A percentile compares a stretch with the other conserved stretches of the same genome.
Evolutionary conservation across 1,284 basidiomycete species (phyloP).

Genomic region (Trametes pubescens): DNA sequence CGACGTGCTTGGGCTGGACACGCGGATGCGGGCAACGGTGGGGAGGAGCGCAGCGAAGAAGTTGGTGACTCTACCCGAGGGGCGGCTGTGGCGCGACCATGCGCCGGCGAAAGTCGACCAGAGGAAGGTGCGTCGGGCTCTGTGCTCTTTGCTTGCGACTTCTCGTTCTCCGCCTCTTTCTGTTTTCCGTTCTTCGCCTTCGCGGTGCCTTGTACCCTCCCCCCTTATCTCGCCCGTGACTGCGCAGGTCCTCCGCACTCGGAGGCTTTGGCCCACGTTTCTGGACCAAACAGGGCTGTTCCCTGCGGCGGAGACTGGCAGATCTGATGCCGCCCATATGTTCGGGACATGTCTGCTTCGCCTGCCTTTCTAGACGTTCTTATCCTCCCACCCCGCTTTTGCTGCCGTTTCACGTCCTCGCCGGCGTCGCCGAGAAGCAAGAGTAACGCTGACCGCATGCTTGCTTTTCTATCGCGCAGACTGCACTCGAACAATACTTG

Average conservation of each 20-base stretch:
- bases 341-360: conserved; percentile 19
- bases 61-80: conserved; percentile 87
- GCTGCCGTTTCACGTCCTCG: conserved; percentile 11
- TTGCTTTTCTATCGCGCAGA: conserved; percentile 49
- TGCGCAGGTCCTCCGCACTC: conserved; percentile 6
- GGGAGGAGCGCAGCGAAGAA: conserved; percentile 79
- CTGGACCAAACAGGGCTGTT: conserved; percentile 5
- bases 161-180: conserved; percentile 2
- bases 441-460: not conserved
- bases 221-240: not conserved
- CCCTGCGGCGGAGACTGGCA: conserved; percentile 6
- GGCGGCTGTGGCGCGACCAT: conserved; percentile 95
- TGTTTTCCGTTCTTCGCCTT: not conserved
- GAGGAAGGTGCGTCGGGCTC: conserved; percentile 72
- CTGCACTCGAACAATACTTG: conserved; percentile 87
- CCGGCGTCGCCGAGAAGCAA: conserved; percentile 7
- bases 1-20: conserved; percentile 88
- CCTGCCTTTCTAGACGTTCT: conserved; percentile 1
- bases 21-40: conserved; percentile 69
- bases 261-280: conserved; percentile 17
- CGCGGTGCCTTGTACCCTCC: conserved; percentile 17
- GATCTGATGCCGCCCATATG: conserved; percentile 18
- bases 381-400: conserved; percentile 8
- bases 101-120: conserved; percentile 97
- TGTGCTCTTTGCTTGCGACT: not conserved